Conservation (phyloP, 768 basidiomycete species). For the Porpolomopsis calyptriformis region DNA sequence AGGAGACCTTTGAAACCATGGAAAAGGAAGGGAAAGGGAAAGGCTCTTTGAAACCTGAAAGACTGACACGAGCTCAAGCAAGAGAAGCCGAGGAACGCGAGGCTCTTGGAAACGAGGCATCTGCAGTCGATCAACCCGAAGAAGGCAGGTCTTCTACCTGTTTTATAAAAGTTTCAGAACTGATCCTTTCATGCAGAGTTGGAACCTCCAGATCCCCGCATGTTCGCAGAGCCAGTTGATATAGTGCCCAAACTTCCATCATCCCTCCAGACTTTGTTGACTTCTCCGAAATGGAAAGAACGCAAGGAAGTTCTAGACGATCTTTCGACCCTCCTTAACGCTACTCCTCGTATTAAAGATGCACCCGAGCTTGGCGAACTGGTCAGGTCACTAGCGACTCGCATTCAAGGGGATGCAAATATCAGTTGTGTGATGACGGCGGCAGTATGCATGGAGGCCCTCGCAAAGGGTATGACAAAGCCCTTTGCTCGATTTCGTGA, state of each 20-base stretch:
- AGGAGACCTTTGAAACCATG: conserved; percentile 77
- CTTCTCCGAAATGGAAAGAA: conserved; percentile 97
- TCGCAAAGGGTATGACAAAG: conserved; percentile 72
- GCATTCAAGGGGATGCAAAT: conserved; percentile 85
- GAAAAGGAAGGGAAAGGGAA: conserved; percentile 81
- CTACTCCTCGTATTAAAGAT: conserved; percentile 71
- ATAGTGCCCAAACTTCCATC: conserved; percentile 67
- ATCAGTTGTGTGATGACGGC: conserved; percentile 91
- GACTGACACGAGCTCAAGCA: conserved; percentile 66
- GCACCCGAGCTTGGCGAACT: conserved; percentile 68
- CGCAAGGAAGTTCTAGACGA: conserved; percentile 87
- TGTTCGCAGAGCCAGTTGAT: conserved; percentile 72
- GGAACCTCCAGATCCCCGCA: conserved; percentile 61
- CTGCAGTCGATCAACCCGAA: conserved; percentile 25
- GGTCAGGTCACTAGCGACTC: conserved; percentile 61
- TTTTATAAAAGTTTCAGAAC: conserved; percentile 7
- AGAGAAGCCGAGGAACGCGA: conserved; percentile 51
- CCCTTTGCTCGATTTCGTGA: conserved; percentile 70
- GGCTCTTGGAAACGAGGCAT: conserved; percentile 27
- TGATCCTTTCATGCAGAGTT: conserved; percentile 26
- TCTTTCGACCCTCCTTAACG: conserved; percentile 55
- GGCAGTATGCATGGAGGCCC: conserved; percentile 70
- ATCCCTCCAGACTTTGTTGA: conserved; percentile 60
- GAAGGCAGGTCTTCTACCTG: conserved; percentile 32
- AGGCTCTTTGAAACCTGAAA: conserved; percentile 67